phyloP scores from a whole-genome alignment of 495 filamentous ascomycete genomes.

The Saxophila tyrrhenica region DNA sequence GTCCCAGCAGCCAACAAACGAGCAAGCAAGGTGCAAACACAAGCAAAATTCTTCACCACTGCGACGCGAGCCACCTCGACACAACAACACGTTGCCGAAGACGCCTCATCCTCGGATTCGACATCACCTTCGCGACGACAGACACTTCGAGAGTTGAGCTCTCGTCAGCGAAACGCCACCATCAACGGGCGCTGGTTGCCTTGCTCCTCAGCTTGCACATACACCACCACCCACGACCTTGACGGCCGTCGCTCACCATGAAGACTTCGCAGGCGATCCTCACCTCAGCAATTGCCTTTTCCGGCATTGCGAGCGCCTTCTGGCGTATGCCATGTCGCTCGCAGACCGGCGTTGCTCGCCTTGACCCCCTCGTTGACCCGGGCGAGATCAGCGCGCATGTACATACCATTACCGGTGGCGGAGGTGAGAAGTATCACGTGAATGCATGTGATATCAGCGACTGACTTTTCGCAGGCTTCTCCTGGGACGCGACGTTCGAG shows the following conservation, averaged over 20 bases:
- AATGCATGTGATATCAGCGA: neutral
- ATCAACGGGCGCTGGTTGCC: neutral
- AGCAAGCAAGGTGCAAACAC: neutral
- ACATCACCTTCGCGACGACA: neutral
- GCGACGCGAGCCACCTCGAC: neutral
- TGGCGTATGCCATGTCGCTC: constrained; percentile 30
- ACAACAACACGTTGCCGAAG: neutral
- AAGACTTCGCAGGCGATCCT: constrained; percentile 12
- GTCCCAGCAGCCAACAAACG: neutral
- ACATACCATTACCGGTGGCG: constrained; percentile 62
- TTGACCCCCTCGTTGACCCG: constrained; percentile 60
- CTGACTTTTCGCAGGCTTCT: constrained; percentile 33
- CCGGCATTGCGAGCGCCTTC: constrained; percentile 19
- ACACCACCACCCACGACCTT: neutral
- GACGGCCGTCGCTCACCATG: constrained; percentile 3
- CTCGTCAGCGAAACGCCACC: neutral
- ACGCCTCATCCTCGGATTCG: neutral
- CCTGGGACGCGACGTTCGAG: constrained; percentile 32
- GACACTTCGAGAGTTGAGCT: neutral
- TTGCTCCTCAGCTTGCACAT: neutral
- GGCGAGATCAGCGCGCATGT: constrained; percentile 50
- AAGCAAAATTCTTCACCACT: neutral
- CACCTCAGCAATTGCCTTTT: constrained; percentile 5
- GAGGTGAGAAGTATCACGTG: neutral
- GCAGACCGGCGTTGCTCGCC: constrained; percentile 44